phyloP scores from a whole-genome alignment of 2,329 filamentous ascomycete species.

The Didymella lethalis region DNA sequence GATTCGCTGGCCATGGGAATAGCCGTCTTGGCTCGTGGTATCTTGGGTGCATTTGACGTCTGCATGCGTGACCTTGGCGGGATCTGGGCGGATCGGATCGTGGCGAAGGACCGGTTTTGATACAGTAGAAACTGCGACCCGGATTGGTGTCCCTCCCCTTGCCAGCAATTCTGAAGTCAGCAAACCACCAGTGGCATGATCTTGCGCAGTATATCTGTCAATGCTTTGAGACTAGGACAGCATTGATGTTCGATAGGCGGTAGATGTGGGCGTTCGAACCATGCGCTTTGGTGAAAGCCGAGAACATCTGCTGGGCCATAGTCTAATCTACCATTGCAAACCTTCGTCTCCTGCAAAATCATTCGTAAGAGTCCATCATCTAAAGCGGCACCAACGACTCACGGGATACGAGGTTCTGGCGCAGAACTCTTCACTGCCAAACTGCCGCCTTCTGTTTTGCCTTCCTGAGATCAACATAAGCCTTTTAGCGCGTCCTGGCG shows the following conservation, averaged over 20 bases:
- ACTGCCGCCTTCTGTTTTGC: not conserved
- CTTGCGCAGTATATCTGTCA: not conserved
- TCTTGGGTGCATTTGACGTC: not conserved
- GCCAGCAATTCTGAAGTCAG: not conserved
- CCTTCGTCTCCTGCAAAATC: not conserved
- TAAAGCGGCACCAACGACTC: constrained; percentile 1
- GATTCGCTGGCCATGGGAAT: not conserved
- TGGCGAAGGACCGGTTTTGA: not conserved
- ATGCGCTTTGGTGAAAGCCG: not conserved
- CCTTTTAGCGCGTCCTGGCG: constrained; percentile 9
- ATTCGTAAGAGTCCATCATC: not conserved
- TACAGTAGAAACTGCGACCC: not conserved
- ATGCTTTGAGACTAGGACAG: not conserved
- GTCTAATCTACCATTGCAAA: not conserved
- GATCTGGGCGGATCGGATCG: not conserved
- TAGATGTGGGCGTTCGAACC: not conserved
- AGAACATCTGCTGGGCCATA: not conserved
- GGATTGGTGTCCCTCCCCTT: not conserved
- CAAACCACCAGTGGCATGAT: not conserved
- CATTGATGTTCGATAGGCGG: not conserved
- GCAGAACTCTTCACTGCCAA: not conserved
- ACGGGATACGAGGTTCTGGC: not conserved
- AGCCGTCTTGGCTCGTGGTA: not conserved
- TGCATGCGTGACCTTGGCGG: not conserved
- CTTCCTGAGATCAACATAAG: constrained; percentile 8